Percentiles rank a stretch among this genome's conserved stretches.
phyloP scores from a whole-genome alignment of 1,139 yeast genomes.

The Taphrina wiesneri region DNA sequence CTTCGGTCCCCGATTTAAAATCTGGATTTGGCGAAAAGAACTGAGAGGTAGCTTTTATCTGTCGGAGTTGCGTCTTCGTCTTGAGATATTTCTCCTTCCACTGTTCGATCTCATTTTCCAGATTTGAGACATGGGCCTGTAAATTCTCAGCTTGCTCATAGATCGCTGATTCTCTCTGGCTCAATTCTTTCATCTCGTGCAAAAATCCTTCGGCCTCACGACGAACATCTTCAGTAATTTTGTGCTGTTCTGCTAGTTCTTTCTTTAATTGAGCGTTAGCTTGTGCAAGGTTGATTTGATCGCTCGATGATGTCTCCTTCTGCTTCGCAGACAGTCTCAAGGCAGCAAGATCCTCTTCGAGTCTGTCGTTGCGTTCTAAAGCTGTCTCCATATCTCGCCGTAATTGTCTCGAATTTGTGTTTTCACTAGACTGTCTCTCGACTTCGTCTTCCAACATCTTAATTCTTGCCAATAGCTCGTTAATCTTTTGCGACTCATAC shows the following conservation, averaged over 20 bases:
- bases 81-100: constrained; percentile 46
- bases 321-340: not conserved
- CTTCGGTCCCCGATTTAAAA: not conserved
- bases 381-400: constrained; percentile 10
- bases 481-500: not conserved
- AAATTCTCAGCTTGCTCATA: constrained; percentile 42
- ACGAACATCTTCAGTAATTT: constrained; percentile 49
- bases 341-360: constrained; percentile 7
- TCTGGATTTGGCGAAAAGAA: constrained; percentile 25
- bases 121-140: constrained; percentile 42
- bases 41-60: constrained; percentile 21
- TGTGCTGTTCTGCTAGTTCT: constrained; percentile 47
- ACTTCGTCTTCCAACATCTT: not conserved
- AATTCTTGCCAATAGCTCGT: constrained; percentile 1
- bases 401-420: constrained; percentile 2
- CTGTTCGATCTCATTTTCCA: constrained; percentile 46
- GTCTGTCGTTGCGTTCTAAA: constrained; percentile 13
- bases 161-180: constrained; percentile 43
- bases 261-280: constrained; percentile 35
- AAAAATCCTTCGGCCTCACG: constrained; percentile 49
- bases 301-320: constrained; percentile 10
- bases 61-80: constrained; percentile 28
- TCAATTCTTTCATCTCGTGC: constrained; percentile 48
- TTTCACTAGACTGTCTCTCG: not conserved
- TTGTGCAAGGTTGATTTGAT: not conserved